Evolutionary conservation across 1,284 basidiomycete species (phyloP).

Genomic region (Entoloma clypeatum): DNA sequence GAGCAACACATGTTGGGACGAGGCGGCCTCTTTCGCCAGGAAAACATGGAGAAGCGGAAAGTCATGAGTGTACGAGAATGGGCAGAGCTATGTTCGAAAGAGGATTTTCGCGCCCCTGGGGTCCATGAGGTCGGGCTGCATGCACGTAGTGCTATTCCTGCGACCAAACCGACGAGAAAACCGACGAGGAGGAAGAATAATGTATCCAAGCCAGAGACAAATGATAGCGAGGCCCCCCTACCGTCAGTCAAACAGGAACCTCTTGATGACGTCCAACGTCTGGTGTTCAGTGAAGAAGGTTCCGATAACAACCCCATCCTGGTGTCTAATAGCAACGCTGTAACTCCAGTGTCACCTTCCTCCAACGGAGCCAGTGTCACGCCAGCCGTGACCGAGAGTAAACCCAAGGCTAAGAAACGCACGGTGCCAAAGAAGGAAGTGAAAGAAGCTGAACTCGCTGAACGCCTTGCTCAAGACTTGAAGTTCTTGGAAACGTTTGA

Average conservation of each 20-base stretch:
- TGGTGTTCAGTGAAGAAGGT: conserved; percentile 17
- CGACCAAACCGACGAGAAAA: too few species aligned
- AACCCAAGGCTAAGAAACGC: conserved; percentile 42
- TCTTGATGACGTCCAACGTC: conserved; percentile 27
- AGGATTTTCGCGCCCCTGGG: conserved; percentile 66
- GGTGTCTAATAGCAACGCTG: conserved; percentile 33
- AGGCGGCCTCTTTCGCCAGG: conserved; percentile 83
- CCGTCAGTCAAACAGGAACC: conserved; percentile 38
- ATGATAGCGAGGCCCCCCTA: conserved; percentile 35
- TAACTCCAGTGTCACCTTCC: conserved; percentile 21
- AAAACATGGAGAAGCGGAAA: conserved; percentile 87
- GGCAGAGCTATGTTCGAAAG: conserved; percentile 74
- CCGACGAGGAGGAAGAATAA: conserved; percentile 36
- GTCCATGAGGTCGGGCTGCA: conserved; percentile 62
- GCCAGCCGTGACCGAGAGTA: conserved; percentile 28
- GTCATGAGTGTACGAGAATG: conserved; percentile 83
- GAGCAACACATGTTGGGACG: conserved; percentile 89
- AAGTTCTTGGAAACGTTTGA: conserved; percentile 71
- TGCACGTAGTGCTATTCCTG: conserved; percentile 44
- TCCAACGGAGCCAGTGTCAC: conserved; percentile 18
- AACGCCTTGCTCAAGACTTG: conserved; percentile 51
- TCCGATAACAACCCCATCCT: conserved; percentile 20
- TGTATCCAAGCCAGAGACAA: conserved; percentile 25
- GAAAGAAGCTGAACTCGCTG: conserved; percentile 51
- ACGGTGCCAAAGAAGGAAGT: conserved; percentile 42